Percentiles rank a stretch among this genome's conserved stretches.
These are phyloP conservation scores for Fusarium newnesense DNA, from an alignment of 2,329 filamentous ascomycete species.

Conservation along the genomic window DNA sequence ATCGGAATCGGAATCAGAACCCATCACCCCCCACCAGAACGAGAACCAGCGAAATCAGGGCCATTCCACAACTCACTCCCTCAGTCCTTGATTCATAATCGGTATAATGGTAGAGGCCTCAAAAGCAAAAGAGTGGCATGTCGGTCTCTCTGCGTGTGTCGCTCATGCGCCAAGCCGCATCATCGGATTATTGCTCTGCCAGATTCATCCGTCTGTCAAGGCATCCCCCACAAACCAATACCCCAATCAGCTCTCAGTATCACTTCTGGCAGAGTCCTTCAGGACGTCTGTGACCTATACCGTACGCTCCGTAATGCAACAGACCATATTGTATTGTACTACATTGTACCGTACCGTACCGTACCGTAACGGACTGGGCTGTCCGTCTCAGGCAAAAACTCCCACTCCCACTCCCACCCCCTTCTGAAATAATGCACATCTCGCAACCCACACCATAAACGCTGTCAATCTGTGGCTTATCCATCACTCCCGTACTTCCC, in stretches of 20 bases:
- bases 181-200: conserved; percentile 16
- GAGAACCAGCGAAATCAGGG: background rate
- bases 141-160: conserved; percentile 4
- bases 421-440: conserved; percentile 23
- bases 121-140: background rate
- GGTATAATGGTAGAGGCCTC: conserved; percentile 11
- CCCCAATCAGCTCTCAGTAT: conserved; percentile 7
- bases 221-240: conserved; percentile 2
- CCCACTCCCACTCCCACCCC: background rate
- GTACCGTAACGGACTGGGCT: background rate
- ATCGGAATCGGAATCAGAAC: background rate
- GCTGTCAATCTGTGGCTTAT: background rate
- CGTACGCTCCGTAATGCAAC: background rate
- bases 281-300: background rate
- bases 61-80: background rate
- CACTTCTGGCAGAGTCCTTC: background rate
- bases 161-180: conserved; percentile 37
- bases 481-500: background rate
- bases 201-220: background rate
- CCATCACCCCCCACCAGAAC: background rate
- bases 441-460: conserved; percentile 18
- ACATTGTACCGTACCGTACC: background rate
- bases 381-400: background rate
- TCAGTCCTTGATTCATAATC: background rate
- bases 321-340: background rate